A percentile compares a stretch with the other conserved stretches of the same genome.
Conservation (phyloP, 2,329 filamentous ascomycete genomes). For the Phyllosticta capitalensis region DNA sequence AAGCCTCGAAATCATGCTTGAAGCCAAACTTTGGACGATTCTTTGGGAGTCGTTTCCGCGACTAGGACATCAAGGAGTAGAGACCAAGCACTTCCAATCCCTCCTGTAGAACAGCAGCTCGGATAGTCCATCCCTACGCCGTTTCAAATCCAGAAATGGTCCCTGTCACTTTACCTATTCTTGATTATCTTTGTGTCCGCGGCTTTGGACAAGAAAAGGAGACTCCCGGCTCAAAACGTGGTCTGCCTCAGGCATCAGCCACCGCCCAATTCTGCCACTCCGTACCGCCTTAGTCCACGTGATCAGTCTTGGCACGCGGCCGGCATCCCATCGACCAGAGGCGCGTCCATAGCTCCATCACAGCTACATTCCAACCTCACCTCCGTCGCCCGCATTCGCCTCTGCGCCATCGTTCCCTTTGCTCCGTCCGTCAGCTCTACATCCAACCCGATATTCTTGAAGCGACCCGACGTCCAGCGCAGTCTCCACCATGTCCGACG, state of each 20-base stretch:
- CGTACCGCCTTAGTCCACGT: neutral
- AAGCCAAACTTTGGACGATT: no score
- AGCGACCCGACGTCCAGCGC: neutral
- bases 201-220: no score
- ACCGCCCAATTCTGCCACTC: neutral
- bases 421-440: neutral
- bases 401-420: neutral
- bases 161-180: no score
- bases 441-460: neutral
- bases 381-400: neutral
- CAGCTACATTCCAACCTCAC: neutral
- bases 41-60: no score
- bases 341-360: neutral
- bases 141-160: no score
- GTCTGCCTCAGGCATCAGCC: neutral
- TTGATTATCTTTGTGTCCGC: no score
- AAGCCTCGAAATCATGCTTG: no score
- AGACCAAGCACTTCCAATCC: no score
- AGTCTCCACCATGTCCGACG: slow-evolving; percentile 64
- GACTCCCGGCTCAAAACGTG: neutral
- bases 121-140: no score
- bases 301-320: neutral
- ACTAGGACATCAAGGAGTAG: no score
- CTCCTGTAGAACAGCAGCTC: no score
- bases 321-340: neutral